phyloP scores from a whole-genome alignment of 116 monocot species.

The Cymodocea nodosa region DNA sequence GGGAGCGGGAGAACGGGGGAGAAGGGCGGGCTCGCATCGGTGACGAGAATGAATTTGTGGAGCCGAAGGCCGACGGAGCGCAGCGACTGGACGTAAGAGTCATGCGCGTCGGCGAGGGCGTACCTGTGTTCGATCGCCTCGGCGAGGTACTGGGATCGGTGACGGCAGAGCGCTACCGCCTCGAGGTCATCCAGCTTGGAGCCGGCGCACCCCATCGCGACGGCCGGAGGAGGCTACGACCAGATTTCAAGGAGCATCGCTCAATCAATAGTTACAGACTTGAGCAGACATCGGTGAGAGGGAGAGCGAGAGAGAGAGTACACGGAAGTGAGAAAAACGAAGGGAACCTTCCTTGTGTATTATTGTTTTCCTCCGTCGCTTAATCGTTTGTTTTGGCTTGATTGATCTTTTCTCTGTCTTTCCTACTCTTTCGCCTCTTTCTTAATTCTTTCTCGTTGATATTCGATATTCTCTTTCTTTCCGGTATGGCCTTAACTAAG shows the following conservation, averaged over 20 bases:
- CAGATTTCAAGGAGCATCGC: not conserved
- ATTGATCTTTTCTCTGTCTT: not conserved
- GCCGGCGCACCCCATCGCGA: slow-evolving; percentile 29
- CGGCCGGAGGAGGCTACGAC: not conserved
- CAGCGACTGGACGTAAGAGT: slow-evolving; percentile 28
- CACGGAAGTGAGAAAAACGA: not conserved
- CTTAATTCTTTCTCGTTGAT: not conserved
- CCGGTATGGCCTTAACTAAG: not conserved
- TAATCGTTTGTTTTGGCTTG: not conserved
- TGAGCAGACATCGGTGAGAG: not conserved
- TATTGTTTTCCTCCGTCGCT: not conserved
- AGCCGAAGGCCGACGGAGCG: slow-evolving; percentile 19
- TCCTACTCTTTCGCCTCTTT: not conserved
- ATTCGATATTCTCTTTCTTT: not conserved
- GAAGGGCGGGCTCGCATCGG: not conserved
- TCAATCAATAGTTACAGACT: not conserved
- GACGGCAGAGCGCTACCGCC: slow-evolving; percentile 30
- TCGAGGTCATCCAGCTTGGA: slow-evolving; percentile 39
- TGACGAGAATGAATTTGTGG: slow-evolving; percentile 23
- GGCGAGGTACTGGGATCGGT: slow-evolving; percentile 15
- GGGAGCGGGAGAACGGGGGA: slow-evolving; percentile 14
- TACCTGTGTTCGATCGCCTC: slow-evolving; percentile 25
- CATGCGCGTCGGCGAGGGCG: slow-evolving; percentile 37
- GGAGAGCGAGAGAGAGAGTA: too few relatives aligned
- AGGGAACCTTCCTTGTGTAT: not conserved